Percentiles rank a stretch among this genome's conserved stretches.
phyloP scores from a whole-genome alignment of 805 yeast genomes.

The Kurtzmaniella cleridarum region DNA sequence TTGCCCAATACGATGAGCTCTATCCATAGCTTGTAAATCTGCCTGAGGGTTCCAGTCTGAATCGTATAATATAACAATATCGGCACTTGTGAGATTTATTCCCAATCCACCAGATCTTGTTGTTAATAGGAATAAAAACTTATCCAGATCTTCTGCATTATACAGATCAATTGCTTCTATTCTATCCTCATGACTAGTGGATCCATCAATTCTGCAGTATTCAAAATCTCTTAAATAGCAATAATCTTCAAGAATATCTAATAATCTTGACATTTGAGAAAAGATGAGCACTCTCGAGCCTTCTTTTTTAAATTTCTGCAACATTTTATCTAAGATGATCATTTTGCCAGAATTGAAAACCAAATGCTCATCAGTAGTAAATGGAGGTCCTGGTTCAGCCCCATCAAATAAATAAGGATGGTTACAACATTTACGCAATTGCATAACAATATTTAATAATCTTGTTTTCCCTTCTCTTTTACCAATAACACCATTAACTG shows the following conservation, averaged over 20 bases:
- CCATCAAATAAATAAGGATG: conserved; percentile 97
- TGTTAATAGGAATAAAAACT: conserved; percentile 79
- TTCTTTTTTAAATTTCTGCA: conserved; percentile 61
- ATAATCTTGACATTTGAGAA: conserved; percentile 87
- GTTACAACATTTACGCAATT: conserved; percentile 90
- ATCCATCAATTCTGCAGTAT: conserved; percentile 91
- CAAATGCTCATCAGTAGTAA: conserved; percentile 90
- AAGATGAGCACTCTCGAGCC: conserved; percentile 91
- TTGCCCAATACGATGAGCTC: conserved; percentile 97
- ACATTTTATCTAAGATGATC: conserved; percentile 78
- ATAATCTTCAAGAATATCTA: conserved; percentile 90
- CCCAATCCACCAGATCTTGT: conserved; percentile 98
- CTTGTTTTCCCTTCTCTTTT: conserved; percentile 91
- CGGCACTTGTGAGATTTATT: conserved; percentile 88
- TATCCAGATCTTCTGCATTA: conserved; percentile 74
- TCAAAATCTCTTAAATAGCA: conserved; percentile 78
- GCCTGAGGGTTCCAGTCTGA: conserved; percentile 99
- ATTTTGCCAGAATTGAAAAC: conserved; percentile 88
- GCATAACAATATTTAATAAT: conserved; percentile 91
- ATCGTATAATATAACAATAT: conserved; percentile 81
- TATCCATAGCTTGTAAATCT: conserved; percentile 95
- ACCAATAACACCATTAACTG: conserved; percentile 94
- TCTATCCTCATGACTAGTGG: conserved; percentile 89
- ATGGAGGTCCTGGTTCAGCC: conserved; percentile 99
- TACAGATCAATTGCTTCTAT: conserved; percentile 89